A percentile compares a stretch with the other conserved stretches of the same genome.
Conservation (phyloP, 352 stramenopile species). For the Phytophthora sojae region DNA sequence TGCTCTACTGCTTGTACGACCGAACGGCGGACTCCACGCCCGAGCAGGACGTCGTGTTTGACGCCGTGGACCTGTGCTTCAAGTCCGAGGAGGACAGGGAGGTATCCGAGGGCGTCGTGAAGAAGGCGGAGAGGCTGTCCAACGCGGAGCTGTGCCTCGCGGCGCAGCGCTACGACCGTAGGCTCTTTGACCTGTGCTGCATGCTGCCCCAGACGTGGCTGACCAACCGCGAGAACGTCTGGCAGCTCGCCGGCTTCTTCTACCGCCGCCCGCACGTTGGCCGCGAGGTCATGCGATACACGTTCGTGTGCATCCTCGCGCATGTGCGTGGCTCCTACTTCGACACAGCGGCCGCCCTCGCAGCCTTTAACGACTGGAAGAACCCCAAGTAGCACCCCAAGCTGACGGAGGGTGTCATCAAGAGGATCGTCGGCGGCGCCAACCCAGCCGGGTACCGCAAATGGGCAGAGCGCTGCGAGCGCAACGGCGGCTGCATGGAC, state of each 20-base stretch:
- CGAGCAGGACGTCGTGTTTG: background rate
- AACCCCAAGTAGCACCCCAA: background rate
- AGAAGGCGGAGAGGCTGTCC: background rate
- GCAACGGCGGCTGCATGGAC: background rate
- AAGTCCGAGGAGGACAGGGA: background rate
- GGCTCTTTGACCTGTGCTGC: background rate
- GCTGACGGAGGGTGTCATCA: background rate
- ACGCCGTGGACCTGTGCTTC: background rate
- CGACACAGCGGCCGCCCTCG: background rate
- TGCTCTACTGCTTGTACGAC: background rate
- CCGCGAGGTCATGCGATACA: too few relatives aligned
- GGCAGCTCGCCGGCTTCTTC: background rate
- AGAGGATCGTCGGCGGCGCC: background rate
- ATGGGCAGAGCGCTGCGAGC: background rate
- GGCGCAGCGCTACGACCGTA: background rate
- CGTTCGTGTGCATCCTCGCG: too few relatives aligned
- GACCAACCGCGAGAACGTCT: background rate
- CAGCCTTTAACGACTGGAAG: background rate
- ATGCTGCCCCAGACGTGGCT: background rate
- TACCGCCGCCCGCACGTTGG: background rate
- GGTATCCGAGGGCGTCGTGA: background rate
- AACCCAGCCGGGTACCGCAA: background rate
- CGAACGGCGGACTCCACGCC: too few relatives aligned
- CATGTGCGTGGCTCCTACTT: background rate
- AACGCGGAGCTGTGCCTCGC: too few relatives aligned